Conservation (phyloP, 768 basidiomycete genomes). For the Russula emetica region DNA sequence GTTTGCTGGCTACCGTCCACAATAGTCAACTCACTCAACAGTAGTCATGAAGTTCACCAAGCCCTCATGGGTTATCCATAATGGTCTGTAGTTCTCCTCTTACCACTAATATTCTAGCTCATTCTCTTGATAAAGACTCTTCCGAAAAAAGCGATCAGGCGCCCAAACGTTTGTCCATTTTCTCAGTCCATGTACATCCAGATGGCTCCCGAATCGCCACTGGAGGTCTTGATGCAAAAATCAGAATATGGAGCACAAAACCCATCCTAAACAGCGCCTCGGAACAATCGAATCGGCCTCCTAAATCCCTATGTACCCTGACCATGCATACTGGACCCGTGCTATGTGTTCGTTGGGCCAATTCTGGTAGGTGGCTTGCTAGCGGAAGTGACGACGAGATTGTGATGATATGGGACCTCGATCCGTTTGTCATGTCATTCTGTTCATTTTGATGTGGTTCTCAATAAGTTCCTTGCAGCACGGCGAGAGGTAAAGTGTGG, state of each 20-base stretch:
- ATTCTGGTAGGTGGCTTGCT: conserved; percentile 89
- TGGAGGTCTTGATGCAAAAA: conserved; percentile 91
- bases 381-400: conserved; percentile 96
- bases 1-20: not conserved
- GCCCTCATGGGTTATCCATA: conserved; percentile 83
- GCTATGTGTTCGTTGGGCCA: conserved; percentile 86
- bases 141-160: conserved; percentile 56
- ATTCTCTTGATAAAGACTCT: conserved; percentile 34
- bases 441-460: not conserved
- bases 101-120: not conserved
- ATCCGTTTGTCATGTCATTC: conserved; percentile 63
- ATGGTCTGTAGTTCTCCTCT: conserved; percentile 44
- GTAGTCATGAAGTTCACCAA: conserved; percentile 76
- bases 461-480: conserved; percentile 39
- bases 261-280: conserved; percentile 80
- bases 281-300: conserved; percentile 63
- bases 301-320: conserved; percentile 85
- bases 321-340: conserved; percentile 94
- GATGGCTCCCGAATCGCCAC: conserved; percentile 97
- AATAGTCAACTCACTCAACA: not conserved
- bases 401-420: conserved; percentile 95
- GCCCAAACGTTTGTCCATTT: conserved; percentile 74
- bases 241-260: conserved; percentile 96
- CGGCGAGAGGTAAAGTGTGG: conserved; percentile 82
- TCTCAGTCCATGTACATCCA: conserved; percentile 90